Conservation (phyloP, 495 filamentous ascomycete species). For the Penicillium steckii region DNA sequence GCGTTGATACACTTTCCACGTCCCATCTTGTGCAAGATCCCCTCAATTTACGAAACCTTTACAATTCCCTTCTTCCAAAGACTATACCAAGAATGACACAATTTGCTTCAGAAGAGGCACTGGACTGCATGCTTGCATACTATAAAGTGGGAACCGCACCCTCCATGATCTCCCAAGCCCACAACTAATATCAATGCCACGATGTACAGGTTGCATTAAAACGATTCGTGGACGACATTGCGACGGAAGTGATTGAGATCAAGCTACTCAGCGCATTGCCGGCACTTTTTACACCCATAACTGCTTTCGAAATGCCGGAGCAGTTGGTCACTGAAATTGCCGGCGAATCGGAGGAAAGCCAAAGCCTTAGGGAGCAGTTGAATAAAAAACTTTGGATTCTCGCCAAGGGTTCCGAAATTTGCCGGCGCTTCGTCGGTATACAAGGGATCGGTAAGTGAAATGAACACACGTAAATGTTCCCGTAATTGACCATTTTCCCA, state of each 20-base stretch:
- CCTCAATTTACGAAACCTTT: too few relatives aligned
- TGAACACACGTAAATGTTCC: too few relatives aligned
- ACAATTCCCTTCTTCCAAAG: too few relatives aligned
- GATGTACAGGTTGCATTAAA: constrained; percentile 53
- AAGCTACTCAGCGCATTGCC: constrained; percentile 40
- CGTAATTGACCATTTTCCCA: too few relatives aligned
- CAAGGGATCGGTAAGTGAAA: too few relatives aligned
- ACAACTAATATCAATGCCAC: constrained; percentile 19
- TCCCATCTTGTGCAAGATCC: too few relatives aligned
- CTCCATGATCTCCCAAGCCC: background rate
- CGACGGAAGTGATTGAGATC: constrained; percentile 53
- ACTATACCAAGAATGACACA: constrained; percentile 17
- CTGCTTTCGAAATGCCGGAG: constrained; percentile 36
- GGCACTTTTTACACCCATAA: constrained; percentile 26
- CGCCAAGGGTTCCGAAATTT: constrained; percentile 22
- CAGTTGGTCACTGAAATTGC: constrained; percentile 48
- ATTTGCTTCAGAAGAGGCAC: constrained; percentile 25
- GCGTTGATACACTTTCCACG: too few relatives aligned
- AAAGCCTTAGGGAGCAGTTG: constrained; percentile 46
- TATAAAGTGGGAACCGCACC: constrained; percentile 25
- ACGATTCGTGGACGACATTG: constrained; percentile 59
- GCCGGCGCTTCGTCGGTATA: constrained; percentile 7
- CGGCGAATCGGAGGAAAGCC: constrained; percentile 53
- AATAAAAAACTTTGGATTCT: constrained; percentile 52
- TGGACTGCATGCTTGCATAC: constrained; percentile 31